Percentiles rank a stretch among this genome's conserved stretches.
Conservation (phyloP, 345 rosid genomes). For the Clarkia xantiana region DNA sequence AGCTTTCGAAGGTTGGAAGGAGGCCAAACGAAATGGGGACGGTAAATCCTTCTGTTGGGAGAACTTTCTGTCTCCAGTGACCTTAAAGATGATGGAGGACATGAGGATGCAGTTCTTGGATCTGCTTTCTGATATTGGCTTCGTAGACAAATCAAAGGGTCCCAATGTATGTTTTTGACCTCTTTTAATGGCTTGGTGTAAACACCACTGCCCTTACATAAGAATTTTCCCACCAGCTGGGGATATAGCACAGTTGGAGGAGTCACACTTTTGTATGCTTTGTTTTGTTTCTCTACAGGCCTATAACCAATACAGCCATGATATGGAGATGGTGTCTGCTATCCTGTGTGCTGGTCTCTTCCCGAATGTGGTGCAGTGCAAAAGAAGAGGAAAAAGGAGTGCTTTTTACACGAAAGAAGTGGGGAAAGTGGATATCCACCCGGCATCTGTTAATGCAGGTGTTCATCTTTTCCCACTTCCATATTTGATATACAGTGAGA, state of each 20-base stretch:
- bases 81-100: constrained; percentile 88
- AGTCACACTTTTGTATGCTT: neutral
- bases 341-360: constrained; percentile 89
- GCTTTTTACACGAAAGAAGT: constrained; percentile 87
- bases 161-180: constrained; percentile 61
- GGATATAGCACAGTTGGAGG: neutral
- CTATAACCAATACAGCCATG: constrained; percentile 66
- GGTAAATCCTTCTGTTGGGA: constrained; percentile 84
- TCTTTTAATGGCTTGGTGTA: too few relatives aligned
- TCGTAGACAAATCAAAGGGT: constrained; percentile 77
- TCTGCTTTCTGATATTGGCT: constrained; percentile 75
- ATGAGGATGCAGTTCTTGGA: constrained; percentile 88
- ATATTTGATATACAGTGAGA: constrained; percentile 80
- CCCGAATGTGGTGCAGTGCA: constrained; percentile 96
- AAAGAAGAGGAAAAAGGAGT: constrained; percentile 84
- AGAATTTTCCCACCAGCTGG: neutral
- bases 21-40: constrained; percentile 51
- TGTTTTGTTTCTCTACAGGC: constrained; percentile 29
- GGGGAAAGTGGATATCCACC: constrained; percentile 91
- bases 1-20: constrained; percentile 76
- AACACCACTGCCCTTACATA: too few relatives aligned
- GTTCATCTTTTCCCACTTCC: constrained; percentile 69
- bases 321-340: constrained; percentile 83
- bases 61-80: constrained; percentile 58
- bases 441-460: constrained; percentile 83